Base-by-base conservation (phyloP, 257 asterid genomes). In the Gentiana dahurica region DNA sequence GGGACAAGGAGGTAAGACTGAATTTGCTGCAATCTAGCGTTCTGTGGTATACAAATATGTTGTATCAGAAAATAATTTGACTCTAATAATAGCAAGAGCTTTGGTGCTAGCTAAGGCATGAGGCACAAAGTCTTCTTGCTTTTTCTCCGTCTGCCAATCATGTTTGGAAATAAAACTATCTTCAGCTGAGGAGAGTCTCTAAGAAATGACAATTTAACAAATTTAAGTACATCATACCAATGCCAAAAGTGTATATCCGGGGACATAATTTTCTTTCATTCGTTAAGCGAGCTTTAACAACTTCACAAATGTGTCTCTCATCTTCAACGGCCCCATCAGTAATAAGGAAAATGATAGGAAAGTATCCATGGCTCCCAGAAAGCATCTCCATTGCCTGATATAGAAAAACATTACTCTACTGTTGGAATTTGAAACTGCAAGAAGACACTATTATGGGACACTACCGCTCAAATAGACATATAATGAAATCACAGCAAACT, bases 261-360 rank as follows among this genome's bases (percentile, higher is more conserved):
- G 98, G 94, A 41, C 63, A 54, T 55, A 81, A 34, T n/a, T 72
- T 63, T 64, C 77, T 75, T 55, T 69, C 57, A 62, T 75, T 68
- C 60, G 67, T 59, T 50, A 85, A 63, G 67, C 66, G 75, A 46
- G 64, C 67, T 74, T 78, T 80, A 89, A 83, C 37, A 34, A 68
- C 71, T 54, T 83, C 81, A 65, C 94, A 87, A 59, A 91, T 87
- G 59, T 72, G 72, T 74, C 78, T 83, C 81, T 87, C 98, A 71
- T 87, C 87, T 72, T 85, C 90, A 60, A 85, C 95, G 57, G 94
- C 77, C 55, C 98, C 98, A 69, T 91, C 98, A 37, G 98, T 91
- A 58, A 87, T 66, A 34, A 91, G 96, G 43, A 87, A 69, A 67
- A 87, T 73, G 60, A 79, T 53, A 57, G 98, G 96, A 62, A 83